Evolutionary conservation across 2,329 filamentous ascomycete species (phyloP).

Genomic region (Lithohypha guttulata): DNA sequence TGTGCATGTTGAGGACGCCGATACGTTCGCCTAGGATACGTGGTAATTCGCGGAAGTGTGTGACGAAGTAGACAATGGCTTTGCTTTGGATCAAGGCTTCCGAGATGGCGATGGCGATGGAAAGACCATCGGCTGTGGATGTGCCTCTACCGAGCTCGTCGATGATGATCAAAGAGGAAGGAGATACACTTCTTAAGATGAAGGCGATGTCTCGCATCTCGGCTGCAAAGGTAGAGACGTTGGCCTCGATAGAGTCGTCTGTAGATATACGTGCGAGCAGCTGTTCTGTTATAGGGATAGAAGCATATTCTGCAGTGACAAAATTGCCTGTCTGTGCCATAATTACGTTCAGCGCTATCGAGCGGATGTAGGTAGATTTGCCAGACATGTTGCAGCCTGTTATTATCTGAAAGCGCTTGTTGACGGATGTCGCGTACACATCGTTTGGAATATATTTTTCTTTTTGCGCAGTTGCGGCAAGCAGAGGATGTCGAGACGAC

Average conservation of each 20-base stretch:
- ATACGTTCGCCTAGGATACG: constrained; percentile 61
- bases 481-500: constrained; percentile 64
- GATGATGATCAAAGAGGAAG: constrained; percentile 67
- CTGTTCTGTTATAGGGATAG: constrained; percentile 67
- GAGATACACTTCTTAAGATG: constrained; percentile 73
- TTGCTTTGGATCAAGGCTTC: constrained; percentile 74
- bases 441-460: constrained; percentile 73
- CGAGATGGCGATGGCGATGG: constrained; percentile 80
- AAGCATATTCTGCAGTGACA: constrained; percentile 74
- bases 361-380: constrained; percentile 89
- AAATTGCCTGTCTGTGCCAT: constrained; percentile 94
- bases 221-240: constrained; percentile 82
- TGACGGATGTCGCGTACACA: constrained; percentile 62
- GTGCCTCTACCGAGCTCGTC: constrained; percentile 91
- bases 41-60: constrained; percentile 79
- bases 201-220: constrained; percentile 97
- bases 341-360: constrained; percentile 70
- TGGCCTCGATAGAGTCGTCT: constrained; percentile 79
- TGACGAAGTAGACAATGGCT: constrained; percentile 82
- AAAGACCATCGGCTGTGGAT: constrained; percentile 74
- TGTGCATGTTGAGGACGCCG: constrained; percentile 73
- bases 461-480: constrained; percentile 60
- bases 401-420: constrained; percentile 80
- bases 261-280: constrained; percentile 81
- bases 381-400: constrained; percentile 98